Evolutionary conservation across 2,329 filamentous ascomycete species (phyloP), one percentile per base, ranked within the genome.

Genomic region (Herpotrichia juniperi): DNA sequence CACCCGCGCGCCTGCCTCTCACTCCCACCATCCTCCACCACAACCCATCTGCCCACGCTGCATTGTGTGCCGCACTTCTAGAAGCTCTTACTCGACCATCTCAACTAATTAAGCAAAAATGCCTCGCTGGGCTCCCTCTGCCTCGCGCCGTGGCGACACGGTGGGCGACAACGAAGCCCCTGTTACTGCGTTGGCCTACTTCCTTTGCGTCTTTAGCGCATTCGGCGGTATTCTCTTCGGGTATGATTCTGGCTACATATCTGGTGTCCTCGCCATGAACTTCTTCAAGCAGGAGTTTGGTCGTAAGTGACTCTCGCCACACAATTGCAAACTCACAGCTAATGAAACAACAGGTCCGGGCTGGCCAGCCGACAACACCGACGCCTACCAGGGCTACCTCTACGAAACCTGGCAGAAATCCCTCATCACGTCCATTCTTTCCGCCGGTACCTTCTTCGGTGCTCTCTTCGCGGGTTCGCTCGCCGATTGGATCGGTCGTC

Each of bases 381-480:
- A 51, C 31, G 88, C 48, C 72, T 79, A 46, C 53, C 58, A 65
- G 44, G 61, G 61, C 30, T 64, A 60, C 21, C 55, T 71, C 76
- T 69, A 72, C 51, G 58, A 56, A 16, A 71, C 72, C 9, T 63
- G 61, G 58, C 80, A 93, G 71, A 84, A 86, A 37, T 88, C 90
- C 22, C 79, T 89, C 56, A 88, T 93, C 48, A 89, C 93, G 40
- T 88, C 90, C 11, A 93, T 96, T 57, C 81, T 96, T 39, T 94
- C 90, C 52, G 88, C 87, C 21, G 91, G 91, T 30, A 94, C 90
- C n/a, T 87, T 90, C 62, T 76, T 91, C 48, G 91, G 91, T 43
- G 82, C 91, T 19, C 79, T 94, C 24, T 71, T 87, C n/a, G 84
- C 89, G 24, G 90, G 89, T 8, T 88, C 62, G 17, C 49, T 68